A percentile compares a stretch with the other conserved stretches of the same genome.
Evolutionary conservation across 1,284 basidiomycete species (phyloP).

Genomic region (Coniophora puteana): DNA sequence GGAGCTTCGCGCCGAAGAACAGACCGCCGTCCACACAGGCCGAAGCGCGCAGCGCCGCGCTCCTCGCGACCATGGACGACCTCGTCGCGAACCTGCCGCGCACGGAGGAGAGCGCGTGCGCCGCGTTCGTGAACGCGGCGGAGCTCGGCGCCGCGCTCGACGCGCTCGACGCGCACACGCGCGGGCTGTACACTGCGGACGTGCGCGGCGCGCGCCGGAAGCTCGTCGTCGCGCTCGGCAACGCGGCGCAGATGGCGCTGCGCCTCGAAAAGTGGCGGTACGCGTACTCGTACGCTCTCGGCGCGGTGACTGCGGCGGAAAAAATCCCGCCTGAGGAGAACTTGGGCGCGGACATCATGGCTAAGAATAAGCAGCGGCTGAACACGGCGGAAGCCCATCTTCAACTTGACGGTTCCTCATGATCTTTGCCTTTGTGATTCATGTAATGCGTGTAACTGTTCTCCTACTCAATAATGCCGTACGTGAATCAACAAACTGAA

Average conservation of each 20-base stretch:
- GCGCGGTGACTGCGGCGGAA: constrained; percentile 12
- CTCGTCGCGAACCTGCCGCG: too few species aligned
- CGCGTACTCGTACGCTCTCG: constrained; percentile 20
- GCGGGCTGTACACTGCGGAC: constrained; percentile 13
- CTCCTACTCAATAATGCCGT: too few species aligned
- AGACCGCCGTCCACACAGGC: too few species aligned
- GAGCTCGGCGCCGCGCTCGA: constrained; percentile 23
- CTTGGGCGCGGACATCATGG: constrained; percentile 9
- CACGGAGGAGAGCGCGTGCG: constrained; percentile 15
- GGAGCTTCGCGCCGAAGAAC: constrained; percentile 3
- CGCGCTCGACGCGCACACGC: constrained; percentile 18
- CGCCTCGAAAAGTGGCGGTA: constrained; percentile 11
- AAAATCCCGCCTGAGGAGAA: constrained; percentile 6
- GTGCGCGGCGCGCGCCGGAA: constrained; percentile 19
- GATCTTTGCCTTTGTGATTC: too few species aligned
- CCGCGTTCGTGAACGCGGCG: constrained; percentile 20
- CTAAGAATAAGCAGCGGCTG: constrained; percentile 18
- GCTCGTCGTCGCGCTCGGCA: constrained; percentile 25
- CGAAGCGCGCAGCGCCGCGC: too few species aligned
- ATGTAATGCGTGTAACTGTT: too few species aligned
- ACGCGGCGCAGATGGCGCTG: too few species aligned
- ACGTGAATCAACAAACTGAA: too few species aligned
- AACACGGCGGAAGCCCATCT: too few species aligned
- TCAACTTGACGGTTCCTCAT: too few species aligned
- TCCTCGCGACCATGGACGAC: too few species aligned